These are phyloP conservation scores for Psilocybe mexicana DNA, from an alignment of 1,284 basidiomycete species.

Conservation along the genomic window DNA sequence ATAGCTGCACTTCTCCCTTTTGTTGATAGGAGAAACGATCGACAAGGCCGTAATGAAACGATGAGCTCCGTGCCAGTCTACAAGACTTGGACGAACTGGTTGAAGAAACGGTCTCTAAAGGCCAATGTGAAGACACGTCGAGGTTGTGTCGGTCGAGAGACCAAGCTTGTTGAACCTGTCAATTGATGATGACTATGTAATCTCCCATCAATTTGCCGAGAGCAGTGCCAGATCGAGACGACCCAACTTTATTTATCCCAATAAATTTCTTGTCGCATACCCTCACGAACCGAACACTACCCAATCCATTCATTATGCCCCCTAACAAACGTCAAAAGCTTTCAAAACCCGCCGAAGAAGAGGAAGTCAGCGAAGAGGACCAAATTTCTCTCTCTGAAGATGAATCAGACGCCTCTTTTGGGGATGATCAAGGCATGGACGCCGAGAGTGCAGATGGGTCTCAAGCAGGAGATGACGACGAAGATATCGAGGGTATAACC, in stretches of 20 bases:
- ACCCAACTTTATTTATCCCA: constrained; percentile 4
- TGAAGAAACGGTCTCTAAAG: background rate
- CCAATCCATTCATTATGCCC: constrained; percentile 27
- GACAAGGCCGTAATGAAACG: background rate
- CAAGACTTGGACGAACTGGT: background rate
- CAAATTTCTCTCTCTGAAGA: constrained; percentile 26
- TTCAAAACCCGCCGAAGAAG: constrained; percentile 28
- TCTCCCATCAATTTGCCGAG: constrained; percentile 4
- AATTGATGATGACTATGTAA: background rate
- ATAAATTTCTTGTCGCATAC: constrained; percentile 8
- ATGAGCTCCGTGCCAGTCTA: background rate
- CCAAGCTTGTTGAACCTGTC: too few species aligned
- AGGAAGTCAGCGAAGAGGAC: constrained; percentile 27
- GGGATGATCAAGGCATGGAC: constrained; percentile 34
- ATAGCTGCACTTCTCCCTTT: background rate
- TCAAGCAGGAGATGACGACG: constrained; percentile 47
- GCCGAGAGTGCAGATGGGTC: constrained; percentile 29
- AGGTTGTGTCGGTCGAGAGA: background rate
- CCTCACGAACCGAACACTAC: constrained; percentile 18
- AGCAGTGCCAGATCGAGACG: constrained; percentile 10
- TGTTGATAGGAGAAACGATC: background rate
- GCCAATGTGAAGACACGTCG: background rate
- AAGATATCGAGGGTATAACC: constrained; percentile 58
- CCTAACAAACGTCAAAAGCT: constrained; percentile 43
- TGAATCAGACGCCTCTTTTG: constrained; percentile 30